phyloP scores from a whole-genome alignment of 148 eudicot genomes.

The Rhododendron griersonianum region DNA sequence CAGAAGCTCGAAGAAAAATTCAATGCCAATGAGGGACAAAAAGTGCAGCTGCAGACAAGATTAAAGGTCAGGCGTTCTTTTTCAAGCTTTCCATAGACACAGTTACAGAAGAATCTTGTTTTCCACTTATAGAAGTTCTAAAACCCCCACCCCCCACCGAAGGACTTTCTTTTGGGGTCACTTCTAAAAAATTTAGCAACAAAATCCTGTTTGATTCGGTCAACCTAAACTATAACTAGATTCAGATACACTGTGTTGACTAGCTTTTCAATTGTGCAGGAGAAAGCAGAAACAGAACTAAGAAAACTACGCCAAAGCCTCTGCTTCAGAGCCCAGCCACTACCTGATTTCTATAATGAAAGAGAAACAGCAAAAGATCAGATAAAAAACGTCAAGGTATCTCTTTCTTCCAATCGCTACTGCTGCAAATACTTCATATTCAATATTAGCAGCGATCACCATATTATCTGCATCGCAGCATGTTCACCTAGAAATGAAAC shows the following conservation, averaged over 20 bases:
- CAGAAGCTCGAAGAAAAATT: slow-evolving; percentile 53
- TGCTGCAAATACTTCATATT: neutral
- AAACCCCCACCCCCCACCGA: neutral
- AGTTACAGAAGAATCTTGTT: neutral
- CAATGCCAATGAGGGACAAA: slow-evolving; percentile 34
- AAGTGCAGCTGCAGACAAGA: slow-evolving; percentile 37
- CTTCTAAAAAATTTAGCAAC: neutral
- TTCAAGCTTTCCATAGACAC: neutral
- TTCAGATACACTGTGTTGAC: neutral
- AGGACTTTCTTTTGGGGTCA: neutral
- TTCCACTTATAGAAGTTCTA: neutral
- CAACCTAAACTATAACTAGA: neutral
- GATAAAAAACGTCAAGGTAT: slow-evolving; percentile 46
- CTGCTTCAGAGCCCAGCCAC: slow-evolving; percentile 69
- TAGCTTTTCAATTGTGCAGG: slow-evolving; percentile 28
- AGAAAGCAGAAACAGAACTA: slow-evolving; percentile 61
- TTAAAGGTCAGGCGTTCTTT: slow-evolving; percentile 27
- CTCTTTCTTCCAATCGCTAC: neutral
- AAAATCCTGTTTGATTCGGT: neutral
- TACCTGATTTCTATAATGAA: slow-evolving; percentile 48
- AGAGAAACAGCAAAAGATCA: slow-evolving; percentile 35
- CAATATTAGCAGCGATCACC: neutral
- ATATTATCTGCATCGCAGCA: neutral
- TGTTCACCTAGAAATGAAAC: too few species aligned
- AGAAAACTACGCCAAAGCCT: slow-evolving; percentile 62